Conservation (phyloP, 768 basidiomycete species). For the Leccinum aurantiacum region DNA sequence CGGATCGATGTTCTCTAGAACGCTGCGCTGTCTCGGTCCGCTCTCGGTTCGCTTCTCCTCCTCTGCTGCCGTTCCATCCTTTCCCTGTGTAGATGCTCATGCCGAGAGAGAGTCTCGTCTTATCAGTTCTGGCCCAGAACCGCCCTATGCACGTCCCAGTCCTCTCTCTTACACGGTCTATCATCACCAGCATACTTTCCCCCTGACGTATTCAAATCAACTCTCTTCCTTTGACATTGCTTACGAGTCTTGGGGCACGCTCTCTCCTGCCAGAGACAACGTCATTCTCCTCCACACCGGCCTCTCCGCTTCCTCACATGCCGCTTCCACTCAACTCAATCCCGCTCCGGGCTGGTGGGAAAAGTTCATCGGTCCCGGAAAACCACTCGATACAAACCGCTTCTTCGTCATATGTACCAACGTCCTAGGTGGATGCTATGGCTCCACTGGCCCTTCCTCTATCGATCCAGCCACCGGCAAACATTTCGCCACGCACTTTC, state of each 20-base stretch:
- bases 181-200: slow-evolving; percentile 59
- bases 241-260: slow-evolving; percentile 97
- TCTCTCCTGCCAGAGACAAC: slow-evolving; percentile 76
- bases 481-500: slow-evolving; percentile 89
- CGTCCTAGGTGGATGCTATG: slow-evolving; percentile 96
- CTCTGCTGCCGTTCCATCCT: slow-evolving; percentile 29
- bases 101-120: slow-evolving; percentile 64
- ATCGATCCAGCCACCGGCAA: slow-evolving; percentile 64
- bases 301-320: slow-evolving; percentile 93
- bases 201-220: slow-evolving; percentile 58
- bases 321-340: slow-evolving; percentile 76
- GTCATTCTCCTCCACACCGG: slow-evolving; percentile 96
- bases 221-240: slow-evolving; percentile 82
- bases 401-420: slow-evolving; percentile 97
- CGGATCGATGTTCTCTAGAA: slow-evolving; percentile 3
- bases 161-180: slow-evolving; percentile 73
- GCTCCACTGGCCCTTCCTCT: slow-evolving; percentile 92
- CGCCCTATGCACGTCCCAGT: slow-evolving; percentile 76
- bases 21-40: neutral
- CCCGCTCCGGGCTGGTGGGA: slow-evolving; percentile 96
- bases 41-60: neutral
- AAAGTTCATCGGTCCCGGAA: slow-evolving; percentile 94
- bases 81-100: slow-evolving; percentile 86
- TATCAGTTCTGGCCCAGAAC: slow-evolving; percentile 67
- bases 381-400: slow-evolving; percentile 87